Evolutionary conservation across 2,329 filamentous ascomycete genomes (phyloP), one percentile per base, ranked within the genome.

Genomic region (Calonectria honghensis): DNA sequence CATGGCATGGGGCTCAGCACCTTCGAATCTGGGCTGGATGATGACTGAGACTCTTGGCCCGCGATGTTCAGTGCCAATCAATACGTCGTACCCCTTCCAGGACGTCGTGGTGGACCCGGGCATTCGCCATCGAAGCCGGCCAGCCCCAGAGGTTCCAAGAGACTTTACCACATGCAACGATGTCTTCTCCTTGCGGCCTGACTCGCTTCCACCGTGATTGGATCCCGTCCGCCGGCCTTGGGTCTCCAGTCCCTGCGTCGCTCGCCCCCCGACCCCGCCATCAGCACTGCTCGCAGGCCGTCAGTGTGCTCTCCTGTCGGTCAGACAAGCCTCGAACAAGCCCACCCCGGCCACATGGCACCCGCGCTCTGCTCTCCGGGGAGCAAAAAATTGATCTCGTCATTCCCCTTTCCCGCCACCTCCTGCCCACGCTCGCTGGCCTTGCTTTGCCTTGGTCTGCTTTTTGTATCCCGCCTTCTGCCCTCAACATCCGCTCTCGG

Each of bases 371-470:
- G 72, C 69, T 75, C 75, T 75, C 73, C 70, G 75, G 75, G 73
- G 76, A 80, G 77, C 76, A 78, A 78, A 79, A 79, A 77, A 77
- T 79, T 78, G 75, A 78, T 80, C 80, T 83, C 80, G 79, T 82
- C 81, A 81, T 83, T 76, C 75, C 79, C 76, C 76, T 78, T 80
- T 71, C 73, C 37, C 52, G 64, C 68, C 68, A 73, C 72, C 67
- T 67, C 59, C 66, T 73, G 45, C 57, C 50, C 50, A 24, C 50
- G 39, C 68, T 63, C 39, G 41, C 67, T 50, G 52, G 71, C 71
- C 68, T 51, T 59, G 35, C 45, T 68, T 70, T 59, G 24, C 51
- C 57, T 64, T 67, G 63, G 29, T 24, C 45, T 71, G 32, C 50
- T 63, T 65, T 70, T 74, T 68, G 70, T 59, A 63, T 73, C 71